Percentiles rank a stretch among this genome's conserved stretches.
Evolutionary conservation across 768 basidiomycete genomes (phyloP).

Genomic region (Amanita pallidorosea): DNA sequence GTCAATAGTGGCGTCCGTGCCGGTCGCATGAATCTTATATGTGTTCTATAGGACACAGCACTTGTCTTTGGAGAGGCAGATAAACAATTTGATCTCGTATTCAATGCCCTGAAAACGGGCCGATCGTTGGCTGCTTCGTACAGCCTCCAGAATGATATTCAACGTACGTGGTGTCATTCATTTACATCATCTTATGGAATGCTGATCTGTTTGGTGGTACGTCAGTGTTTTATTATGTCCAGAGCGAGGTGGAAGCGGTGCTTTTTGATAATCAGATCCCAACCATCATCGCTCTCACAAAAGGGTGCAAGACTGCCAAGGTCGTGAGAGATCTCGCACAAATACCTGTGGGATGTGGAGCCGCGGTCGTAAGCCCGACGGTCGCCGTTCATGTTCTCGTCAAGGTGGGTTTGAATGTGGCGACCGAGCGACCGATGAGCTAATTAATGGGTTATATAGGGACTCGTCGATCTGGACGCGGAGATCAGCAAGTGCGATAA

Average conservation of each 20-base stretch:
- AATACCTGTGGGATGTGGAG: constrained; percentile 86
- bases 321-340: constrained; percentile 54
- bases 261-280: constrained; percentile 64
- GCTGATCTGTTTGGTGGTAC: constrained; percentile 3
- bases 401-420: constrained; percentile 37
- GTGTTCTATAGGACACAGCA: constrained; percentile 35
- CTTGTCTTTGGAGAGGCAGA: constrained; percentile 67
- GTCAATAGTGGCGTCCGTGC: constrained; percentile 18
- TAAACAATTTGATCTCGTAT: constrained; percentile 78
- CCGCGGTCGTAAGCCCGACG: constrained; percentile 64
- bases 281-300: constrained; percentile 75
- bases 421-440: background rate
- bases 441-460: constrained; percentile 31
- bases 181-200: background rate
- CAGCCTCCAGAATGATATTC: constrained; percentile 77
- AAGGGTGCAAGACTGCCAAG: constrained; percentile 72
- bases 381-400: constrained; percentile 79
- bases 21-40: background rate
- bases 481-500: constrained; percentile 89
- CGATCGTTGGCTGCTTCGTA: constrained; percentile 86
- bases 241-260: constrained; percentile 46
- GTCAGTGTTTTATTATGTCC: constrained; percentile 69
- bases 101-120: constrained; percentile 65
- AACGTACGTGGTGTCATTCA: constrained; percentile 36
- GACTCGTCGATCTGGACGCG: constrained; percentile 78